A percentile compares a stretch with the other conserved stretches of the same genome.
Evolutionary conservation across 2,329 filamentous ascomycete species (phyloP).

Genomic region (Atkinsonella texensis): DNA sequence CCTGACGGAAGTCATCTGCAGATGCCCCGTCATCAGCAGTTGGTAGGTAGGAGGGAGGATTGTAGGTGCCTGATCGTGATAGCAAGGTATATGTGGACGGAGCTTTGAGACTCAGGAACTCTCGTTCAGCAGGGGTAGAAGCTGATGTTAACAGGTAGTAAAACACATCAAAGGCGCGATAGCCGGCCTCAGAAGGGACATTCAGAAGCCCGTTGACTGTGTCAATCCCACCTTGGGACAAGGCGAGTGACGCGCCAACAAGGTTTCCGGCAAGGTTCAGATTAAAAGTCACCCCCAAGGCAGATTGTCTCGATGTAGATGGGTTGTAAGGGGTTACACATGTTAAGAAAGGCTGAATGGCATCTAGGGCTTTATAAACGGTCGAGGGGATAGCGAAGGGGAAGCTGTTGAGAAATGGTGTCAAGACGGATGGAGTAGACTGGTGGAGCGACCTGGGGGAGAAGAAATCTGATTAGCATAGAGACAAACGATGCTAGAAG

Average conservation of each 20-base stretch:
- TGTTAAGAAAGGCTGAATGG: conserved; percentile 73
- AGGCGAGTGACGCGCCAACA: conserved; percentile 59
- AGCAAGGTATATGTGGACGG: conserved; percentile 69
- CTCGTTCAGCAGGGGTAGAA: conserved; percentile 76
- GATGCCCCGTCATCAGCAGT: conserved; percentile 86
- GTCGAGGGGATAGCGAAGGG: conserved; percentile 67
- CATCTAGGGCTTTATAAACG: conserved; percentile 68
- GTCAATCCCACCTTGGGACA: conserved; percentile 83
- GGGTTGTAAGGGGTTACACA: conserved; percentile 84
- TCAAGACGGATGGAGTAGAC: conserved; percentile 73
- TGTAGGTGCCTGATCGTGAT: conserved; percentile 72
- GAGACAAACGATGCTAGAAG: not conserved
- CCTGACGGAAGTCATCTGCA: conserved; percentile 82
- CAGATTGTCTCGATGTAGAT: conserved; percentile 67
- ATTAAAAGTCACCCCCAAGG: conserved; percentile 69
- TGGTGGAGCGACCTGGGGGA: conserved; percentile 66
- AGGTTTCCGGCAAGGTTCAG: conserved; percentile 72
- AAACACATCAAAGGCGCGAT: conserved; percentile 93
- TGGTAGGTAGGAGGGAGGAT: conserved; percentile 76
- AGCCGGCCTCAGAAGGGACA: conserved; percentile 67
- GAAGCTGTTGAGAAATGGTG: conserved; percentile 68
- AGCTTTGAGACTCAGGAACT: conserved; percentile 71
- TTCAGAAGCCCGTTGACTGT: conserved; percentile 68
- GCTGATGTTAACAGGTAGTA: conserved; percentile 93
- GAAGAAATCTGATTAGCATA: conserved; percentile 8